Base-by-base conservation (phyloP, 768 basidiomycete species). In the Sporobolomyces pararoseus region DNA sequence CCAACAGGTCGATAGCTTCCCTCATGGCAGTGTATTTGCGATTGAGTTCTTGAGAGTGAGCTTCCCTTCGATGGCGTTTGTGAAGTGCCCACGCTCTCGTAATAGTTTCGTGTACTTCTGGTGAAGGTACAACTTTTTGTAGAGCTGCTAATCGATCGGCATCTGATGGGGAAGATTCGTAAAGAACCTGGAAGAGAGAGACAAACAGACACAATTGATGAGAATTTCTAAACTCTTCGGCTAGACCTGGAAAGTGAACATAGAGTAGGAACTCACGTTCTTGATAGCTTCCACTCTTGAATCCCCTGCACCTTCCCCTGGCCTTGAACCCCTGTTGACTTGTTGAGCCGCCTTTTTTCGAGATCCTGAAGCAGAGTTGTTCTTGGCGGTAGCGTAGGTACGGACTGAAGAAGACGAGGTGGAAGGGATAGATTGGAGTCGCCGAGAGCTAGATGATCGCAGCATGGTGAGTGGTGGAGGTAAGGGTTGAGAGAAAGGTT, bases 51-150 rank as follows among this genome's bases (percentile, higher is more conserved):
- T 82, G 85, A 34, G 87, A 84, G 52, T 89, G 84, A 70, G 83
- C 82, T 76, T 88, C 85, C 49, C 93, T 85, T 46, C 87, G 68
- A 76, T 89, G 87, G 35, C 93, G 85, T 73, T 85, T 84, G 80
- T 91, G 86, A 16, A 97, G 83, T 60, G 87, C 81, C 89, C 89
- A 97, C 5, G 93, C 93, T 37, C 93, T 86, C 73, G 91, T 88
- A 62, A 96, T 92, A 3, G 91, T 96, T 71, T 91, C 85, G 81
- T 96, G 91, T 0, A 90, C 91, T 79, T 95, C 91, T 7, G 83
- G 85, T 4, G 90, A 90, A 17, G 91, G 90, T 60, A 96, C 88
- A n/a, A 90, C 90, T 63, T 84, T 84, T 73, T 89, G 87, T 21
- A 97, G 81, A 13, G 90, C 87, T 57, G 54, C 72, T 42, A 74